Base-by-base conservation (phyloP, 2,329 filamentous ascomycete species). In the Calonectria ilicicola region DNA sequence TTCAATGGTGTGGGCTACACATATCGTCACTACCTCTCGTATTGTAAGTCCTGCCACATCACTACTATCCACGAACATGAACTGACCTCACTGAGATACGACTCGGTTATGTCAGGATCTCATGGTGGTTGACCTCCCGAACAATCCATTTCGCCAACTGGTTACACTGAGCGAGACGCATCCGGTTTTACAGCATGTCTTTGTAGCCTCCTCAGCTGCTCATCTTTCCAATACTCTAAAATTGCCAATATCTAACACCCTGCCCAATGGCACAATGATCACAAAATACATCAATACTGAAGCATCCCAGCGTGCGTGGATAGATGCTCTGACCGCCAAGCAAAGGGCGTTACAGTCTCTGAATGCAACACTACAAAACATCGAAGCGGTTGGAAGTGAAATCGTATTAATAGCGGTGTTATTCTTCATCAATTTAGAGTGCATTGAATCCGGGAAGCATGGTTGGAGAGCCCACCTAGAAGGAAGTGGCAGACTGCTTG, bases 1-100 rank as follows among this genome's bases (percentile, higher is more conserved):
- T 85, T 82, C 56, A 83, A 93, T 88, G 83, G 90, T 83, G 73
- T 91, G 86, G n/a, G 87, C 86, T 21, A 85, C 87, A n/a, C 81
- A 27, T 80, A 85, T 72, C 81, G 84, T 23, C 80, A 83, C 72
- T 86, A 85, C 67, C 78, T 86, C 17, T 82, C 82, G 19, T 86
- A 86, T 63, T 86, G 84, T 85, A 80, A 64, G 79, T 9, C 29
- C 9, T 32, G 9, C 76, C 19, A 15, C 2, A 27, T 32, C 21
- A 7, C 49, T 21, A n/a, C 40, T 19, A n/a, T 27, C 49, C 23
- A 40, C 15, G 53, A 40, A 21, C 23, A 27, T 15, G 64, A 65
- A 62, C 70, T 78, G 29, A 78, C 40, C 47, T 47, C 32, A 21
- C 29, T 42, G 35, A 89, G 86, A 88, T 80, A 79, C 87, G 51